Conservation (phyloP, 139 green algal genomes). For the Haematococcus sp. region DNA sequence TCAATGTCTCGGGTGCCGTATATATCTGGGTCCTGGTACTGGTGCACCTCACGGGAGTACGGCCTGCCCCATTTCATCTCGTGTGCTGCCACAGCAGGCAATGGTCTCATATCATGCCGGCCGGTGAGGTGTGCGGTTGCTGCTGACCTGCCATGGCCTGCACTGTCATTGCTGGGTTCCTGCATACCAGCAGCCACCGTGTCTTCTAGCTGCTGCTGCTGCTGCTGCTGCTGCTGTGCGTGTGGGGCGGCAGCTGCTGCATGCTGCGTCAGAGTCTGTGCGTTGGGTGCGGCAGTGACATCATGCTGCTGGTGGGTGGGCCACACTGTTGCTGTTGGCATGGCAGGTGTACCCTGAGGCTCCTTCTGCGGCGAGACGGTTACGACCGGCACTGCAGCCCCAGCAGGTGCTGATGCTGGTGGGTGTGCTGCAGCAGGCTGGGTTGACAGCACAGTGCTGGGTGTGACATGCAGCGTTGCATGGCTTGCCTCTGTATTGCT, state of each 20-base stretch:
- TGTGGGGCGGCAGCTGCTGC: conserved; percentile 7
- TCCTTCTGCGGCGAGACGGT: too few species aligned
- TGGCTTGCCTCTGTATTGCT: too few species aligned
- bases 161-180: too few species aligned
- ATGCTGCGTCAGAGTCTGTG: too few species aligned
- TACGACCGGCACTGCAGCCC: too few species aligned
- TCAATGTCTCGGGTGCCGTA: conserved; percentile 1
- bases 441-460: too few species aligned
- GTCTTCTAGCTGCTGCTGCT: neutral
- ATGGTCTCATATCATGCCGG: neutral
- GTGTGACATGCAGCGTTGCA: too few species aligned
- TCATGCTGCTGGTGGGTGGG: too few species aligned
- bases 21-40: neutral
- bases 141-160: neutral
- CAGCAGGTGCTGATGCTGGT: neutral
- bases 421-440: too few species aligned
- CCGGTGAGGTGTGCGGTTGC: neutral
- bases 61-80: neutral
- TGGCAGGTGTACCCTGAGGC: too few species aligned
- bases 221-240: neutral
- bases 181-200: neutral
- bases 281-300: too few species aligned
- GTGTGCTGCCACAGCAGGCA: neutral
- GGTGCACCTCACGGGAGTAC: neutral
- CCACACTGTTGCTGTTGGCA: too few species aligned